Evolutionary conservation across 495 filamentous ascomycete species (phyloP).

Genomic region (Penicillium bialowiezense): DNA sequence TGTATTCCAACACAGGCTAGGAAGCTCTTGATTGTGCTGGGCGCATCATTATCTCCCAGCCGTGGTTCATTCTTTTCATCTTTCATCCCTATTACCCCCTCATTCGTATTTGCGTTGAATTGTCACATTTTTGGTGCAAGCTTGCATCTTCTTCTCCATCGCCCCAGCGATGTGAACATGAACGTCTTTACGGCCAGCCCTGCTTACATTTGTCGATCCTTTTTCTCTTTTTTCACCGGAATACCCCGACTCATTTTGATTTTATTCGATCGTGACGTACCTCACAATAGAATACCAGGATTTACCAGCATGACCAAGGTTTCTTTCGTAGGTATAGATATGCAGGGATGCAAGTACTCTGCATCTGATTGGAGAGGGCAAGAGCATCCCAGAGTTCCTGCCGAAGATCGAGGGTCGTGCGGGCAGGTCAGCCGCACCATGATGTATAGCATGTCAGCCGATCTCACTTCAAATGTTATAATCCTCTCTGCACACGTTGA

Average conservation of each 20-base stretch:
- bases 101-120: constrained; percentile 6
- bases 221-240: constrained; percentile 17
- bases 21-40: constrained; percentile 20
- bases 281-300: neutral
- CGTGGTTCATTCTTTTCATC: constrained; percentile 15
- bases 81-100: neutral
- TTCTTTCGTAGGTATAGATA: neutral
- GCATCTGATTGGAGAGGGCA: constrained; percentile 16
- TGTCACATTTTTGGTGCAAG: constrained; percentile 6
- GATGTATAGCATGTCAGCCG: constrained; percentile 8
- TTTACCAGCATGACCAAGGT: neutral
- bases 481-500: neutral
- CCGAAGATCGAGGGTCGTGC: constrained; percentile 25
- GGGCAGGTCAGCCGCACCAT: constrained; percentile 29
- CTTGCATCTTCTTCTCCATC: constrained; percentile 6
- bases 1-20: constrained; percentile 1
- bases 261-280: constrained; percentile 20
- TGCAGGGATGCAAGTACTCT: neutral
- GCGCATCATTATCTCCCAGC: constrained; percentile 19
- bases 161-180: constrained; percentile 6
- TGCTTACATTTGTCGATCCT: constrained; percentile 14
- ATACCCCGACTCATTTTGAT: constrained; percentile 28
- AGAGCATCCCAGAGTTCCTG: constrained; percentile 15
- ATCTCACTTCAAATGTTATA: constrained; percentile 12
- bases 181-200: constrained; percentile 13